Conservation (phyloP, 257 asterid genomes). For the Henckelia pumila region DNA sequence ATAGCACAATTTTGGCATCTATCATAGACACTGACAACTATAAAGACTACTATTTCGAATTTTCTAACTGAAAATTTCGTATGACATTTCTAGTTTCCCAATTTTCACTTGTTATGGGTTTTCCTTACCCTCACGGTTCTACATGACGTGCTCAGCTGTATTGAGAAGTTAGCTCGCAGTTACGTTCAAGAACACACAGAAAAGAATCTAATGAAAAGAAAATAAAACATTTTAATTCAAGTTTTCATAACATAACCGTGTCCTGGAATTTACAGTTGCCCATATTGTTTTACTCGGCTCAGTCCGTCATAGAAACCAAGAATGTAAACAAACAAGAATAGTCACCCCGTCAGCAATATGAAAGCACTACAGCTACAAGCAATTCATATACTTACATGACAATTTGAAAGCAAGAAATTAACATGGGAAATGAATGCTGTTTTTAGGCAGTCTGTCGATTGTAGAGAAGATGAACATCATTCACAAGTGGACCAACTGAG, state of each 20-base stretch:
- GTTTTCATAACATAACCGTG: too few relatives aligned
- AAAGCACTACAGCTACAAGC: background rate
- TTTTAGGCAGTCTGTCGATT: background rate
- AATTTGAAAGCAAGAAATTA: background rate
- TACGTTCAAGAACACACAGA: background rate
- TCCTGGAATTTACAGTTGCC: background rate
- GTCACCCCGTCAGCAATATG: background rate
- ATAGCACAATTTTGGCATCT: background rate
- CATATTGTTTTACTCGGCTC: background rate
- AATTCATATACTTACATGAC: background rate
- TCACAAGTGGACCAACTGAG: background rate
- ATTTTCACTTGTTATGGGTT: background rate
- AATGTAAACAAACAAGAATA: background rate
- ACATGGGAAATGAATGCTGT: background rate
- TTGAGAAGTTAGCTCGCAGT: background rate
- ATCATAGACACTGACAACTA: background rate
- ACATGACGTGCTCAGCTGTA: background rate
- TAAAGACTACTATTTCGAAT: background rate
- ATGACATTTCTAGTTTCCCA: background rate
- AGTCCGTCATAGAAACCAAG: background rate
- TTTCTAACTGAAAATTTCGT: background rate
- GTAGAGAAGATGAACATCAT: background rate
- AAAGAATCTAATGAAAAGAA: too few relatives aligned
- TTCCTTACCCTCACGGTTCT: too few relatives aligned
- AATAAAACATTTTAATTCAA: too few relatives aligned